Base-by-base conservation (phyloP, 192 early-diverging fungal species). In the Dissophora ornata region DNA sequence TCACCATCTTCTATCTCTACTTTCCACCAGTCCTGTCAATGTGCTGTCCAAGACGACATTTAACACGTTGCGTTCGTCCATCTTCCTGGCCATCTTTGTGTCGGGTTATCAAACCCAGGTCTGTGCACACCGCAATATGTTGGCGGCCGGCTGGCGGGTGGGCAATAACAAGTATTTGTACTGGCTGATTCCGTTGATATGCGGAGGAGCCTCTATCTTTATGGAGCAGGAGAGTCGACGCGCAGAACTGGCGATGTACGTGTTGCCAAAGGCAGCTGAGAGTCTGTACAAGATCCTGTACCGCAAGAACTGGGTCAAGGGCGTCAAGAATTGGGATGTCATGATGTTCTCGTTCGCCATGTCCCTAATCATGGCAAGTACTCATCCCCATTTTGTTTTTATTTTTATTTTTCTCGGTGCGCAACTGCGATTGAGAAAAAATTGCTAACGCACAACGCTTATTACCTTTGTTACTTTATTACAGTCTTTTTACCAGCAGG, bases 211-310 rank as follows among this genome's bases (percentile, higher is more conserved):
- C 1, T 66, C 73, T 11, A 92, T 94, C 53, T 84, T 94, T 61
- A 24, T 91, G 16, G 93, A 94, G 69, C 81, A 93, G 36, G 91
- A 89, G 69, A 69, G 66, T n/a, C 71, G 89, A 50, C 82, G 93
- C 10, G 68, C 82, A 18, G 91, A 94, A 57, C 71, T 93, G 54
- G 91, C 91, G 6, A 84, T 94, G 77, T 93, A 94, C 79, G 88
- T 90, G 4, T 49, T 92, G 7, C 93, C 93, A 2, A 92, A 92
- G 67, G 93, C 90, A 1, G 74, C 90, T 2, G 67, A 82, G 45
- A 86, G 83, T 59, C 77, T 91, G 32, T 94, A 92, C 65, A 71
- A 83, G 56, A 88, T 93, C 21, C 57, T 90, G 57, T 85, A 88
- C 41, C 70, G 81, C 29, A 81, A 86, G 13, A 79, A 86, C 11